A percentile compares a stretch with the other conserved stretches of the same genome.
These are phyloP conservation scores for Globisporangium takayamanum DNA, from an alignment of 352 stramenopile species.

Conservation along the genomic window DNA sequence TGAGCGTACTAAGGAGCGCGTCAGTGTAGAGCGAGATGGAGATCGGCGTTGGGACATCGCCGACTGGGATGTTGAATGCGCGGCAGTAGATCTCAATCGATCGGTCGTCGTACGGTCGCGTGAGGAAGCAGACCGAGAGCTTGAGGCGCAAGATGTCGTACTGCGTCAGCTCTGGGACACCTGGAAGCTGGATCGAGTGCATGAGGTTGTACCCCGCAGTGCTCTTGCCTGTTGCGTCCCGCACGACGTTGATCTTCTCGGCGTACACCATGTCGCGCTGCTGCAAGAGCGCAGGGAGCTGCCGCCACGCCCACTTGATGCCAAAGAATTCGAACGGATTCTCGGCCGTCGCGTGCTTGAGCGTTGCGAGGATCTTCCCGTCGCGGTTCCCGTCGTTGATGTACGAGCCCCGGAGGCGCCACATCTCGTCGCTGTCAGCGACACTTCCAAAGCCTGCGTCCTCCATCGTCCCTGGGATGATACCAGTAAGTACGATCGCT, in stretches of 20 bases:
- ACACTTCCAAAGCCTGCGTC: slow-evolving; percentile 35
- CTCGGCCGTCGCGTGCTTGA: slow-evolving; percentile 20
- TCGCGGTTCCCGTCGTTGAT: slow-evolving; percentile 31
- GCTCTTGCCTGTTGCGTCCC: slow-evolving; percentile 1
- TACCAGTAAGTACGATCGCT: slow-evolving; percentile 28
- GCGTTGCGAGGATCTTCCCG: slow-evolving; percentile 27
- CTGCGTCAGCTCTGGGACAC: slow-evolving; percentile 11
- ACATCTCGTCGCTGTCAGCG: slow-evolving; percentile 31
- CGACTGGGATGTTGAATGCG: slow-evolving; percentile 16
- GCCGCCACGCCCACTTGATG: slow-evolving; percentile 34
- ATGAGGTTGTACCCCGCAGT: slow-evolving; percentile 10
- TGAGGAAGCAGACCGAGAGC: slow-evolving; percentile 26
- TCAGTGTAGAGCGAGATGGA: slow-evolving; percentile 16
- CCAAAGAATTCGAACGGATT: slow-evolving; percentile 43
- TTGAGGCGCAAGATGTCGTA: slow-evolving; percentile 18
- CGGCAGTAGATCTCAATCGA: slow-evolving; percentile 26
- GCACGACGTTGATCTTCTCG: slow-evolving; percentile 9
- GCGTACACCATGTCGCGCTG: slow-evolving; percentile 11
- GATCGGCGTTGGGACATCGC: slow-evolving; percentile 17
- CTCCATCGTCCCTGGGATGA: slow-evolving; percentile 33
- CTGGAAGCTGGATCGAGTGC: slow-evolving; percentile 11
- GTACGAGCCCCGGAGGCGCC: slow-evolving; percentile 31
- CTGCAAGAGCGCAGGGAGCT: not conserved
- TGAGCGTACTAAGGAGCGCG: slow-evolving; percentile 8
- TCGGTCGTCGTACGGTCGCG: slow-evolving; percentile 13